Evolutionary conservation across 2,329 filamentous ascomycete species (phyloP).

Genomic region (Paracamarosporium sp.): DNA sequence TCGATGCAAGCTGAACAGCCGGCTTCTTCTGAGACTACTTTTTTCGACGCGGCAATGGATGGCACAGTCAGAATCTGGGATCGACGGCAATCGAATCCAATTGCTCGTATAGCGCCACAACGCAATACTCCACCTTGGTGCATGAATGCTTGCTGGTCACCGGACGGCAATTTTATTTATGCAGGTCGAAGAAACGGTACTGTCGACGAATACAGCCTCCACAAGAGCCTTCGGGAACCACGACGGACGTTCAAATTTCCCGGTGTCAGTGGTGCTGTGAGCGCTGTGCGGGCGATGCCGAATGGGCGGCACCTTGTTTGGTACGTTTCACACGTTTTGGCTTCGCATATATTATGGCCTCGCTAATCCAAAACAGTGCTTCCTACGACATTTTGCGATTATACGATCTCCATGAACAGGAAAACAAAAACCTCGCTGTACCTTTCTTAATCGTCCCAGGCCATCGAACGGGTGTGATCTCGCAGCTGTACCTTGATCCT

Average conservation of each 20-base stretch:
- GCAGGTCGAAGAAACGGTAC: slow-evolving; percentile 88
- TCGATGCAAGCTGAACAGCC: slow-evolving; percentile 48
- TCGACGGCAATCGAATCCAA: slow-evolving; percentile 73
- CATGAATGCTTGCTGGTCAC: slow-evolving; percentile 96
- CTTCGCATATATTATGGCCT: not conserved
- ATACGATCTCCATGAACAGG: slow-evolving; percentile 80
- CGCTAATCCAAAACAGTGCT: slow-evolving; percentile 61
- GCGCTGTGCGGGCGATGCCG: slow-evolving; percentile 85
- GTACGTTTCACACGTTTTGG: slow-evolving; percentile 60
- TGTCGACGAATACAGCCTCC: slow-evolving; percentile 91
- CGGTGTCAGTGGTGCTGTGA: slow-evolving; percentile 86
- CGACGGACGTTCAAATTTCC: slow-evolving; percentile 87
- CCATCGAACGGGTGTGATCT: slow-evolving; percentile 86
- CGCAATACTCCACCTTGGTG: slow-evolving; percentile 91
- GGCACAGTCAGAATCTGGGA: slow-evolving; percentile 95
- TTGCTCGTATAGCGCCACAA: slow-evolving; percentile 78
- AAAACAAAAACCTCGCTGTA: slow-evolving; percentile 73
- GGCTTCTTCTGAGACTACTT: slow-evolving; percentile 74
- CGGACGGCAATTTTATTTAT: slow-evolving; percentile 94
- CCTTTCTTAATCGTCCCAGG: slow-evolving; percentile 97
- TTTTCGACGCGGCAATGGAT: slow-evolving; percentile 87
- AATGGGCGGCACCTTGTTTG: slow-evolving; percentile 93
- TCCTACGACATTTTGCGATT: slow-evolving; percentile 92
- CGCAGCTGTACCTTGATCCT: slow-evolving; percentile 83
- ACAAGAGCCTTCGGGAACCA: slow-evolving; percentile 77